Conservation (phyloP, 495 filamentous ascomycete genomes). For the Podospora australis region DNA sequence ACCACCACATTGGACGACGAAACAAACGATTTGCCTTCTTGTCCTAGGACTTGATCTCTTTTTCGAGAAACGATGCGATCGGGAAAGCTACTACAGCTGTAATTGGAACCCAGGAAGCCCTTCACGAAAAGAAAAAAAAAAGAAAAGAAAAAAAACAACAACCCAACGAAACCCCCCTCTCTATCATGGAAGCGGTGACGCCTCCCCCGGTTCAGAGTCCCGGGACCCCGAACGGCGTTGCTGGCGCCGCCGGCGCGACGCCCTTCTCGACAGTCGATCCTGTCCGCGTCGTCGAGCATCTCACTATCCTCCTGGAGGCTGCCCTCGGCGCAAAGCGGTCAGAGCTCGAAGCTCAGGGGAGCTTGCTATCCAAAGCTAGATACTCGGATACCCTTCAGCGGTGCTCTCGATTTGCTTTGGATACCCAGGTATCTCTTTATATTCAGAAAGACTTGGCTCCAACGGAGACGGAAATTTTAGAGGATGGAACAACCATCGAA, state of each 20-base stretch:
- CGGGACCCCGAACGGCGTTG: slow-evolving; percentile 35
- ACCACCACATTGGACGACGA: no score
- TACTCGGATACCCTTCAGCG: slow-evolving; percentile 74
- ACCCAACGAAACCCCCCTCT: not conserved
- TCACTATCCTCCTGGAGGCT: slow-evolving; percentile 69
- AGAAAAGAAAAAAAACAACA: not conserved
- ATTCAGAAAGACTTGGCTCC: slow-evolving; percentile 73
- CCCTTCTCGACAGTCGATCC: slow-evolving; percentile 45
- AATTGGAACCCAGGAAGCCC: not conserved
- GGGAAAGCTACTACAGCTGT: not conserved
- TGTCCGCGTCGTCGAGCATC: slow-evolving; percentile 63
- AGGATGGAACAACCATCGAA: slow-evolving; percentile 30
- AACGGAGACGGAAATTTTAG: slow-evolving; percentile 21
- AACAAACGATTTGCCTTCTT: no score
- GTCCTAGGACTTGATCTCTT: no score
- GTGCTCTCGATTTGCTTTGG: slow-evolving; percentile 83
- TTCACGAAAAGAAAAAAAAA: not conserved
- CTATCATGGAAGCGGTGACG: slow-evolving; percentile 43
- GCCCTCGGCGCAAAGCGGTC: slow-evolving; percentile 75
- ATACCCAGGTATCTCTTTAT: slow-evolving; percentile 81
- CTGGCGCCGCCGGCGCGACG: no score
- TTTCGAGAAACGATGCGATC: not conserved
- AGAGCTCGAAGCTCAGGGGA: slow-evolving; percentile 74
- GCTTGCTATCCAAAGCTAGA: slow-evolving; percentile 65
- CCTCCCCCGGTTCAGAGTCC: slow-evolving; percentile 35